Evolutionary conservation across 1,284 basidiomycete genomes (phyloP).

Genomic region (Boletellus deceptivus): DNA sequence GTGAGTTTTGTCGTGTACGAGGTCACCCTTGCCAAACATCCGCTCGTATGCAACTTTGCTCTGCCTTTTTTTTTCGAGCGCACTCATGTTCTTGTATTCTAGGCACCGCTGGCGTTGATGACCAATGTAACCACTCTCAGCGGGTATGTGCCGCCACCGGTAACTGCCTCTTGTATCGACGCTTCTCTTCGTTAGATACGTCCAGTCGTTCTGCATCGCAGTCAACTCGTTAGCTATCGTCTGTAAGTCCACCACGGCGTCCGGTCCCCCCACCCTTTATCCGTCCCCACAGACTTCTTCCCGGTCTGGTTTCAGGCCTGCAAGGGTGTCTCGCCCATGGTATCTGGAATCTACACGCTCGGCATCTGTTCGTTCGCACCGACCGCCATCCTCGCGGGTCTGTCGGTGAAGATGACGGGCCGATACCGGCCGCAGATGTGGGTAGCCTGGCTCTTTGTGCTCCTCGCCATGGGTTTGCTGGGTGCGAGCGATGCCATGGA

Average conservation of each 20-base stretch:
- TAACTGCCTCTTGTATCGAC: background rate
- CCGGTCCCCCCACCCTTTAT: background rate
- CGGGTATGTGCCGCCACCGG: constrained; percentile 8
- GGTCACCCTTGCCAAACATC: constrained; percentile 9
- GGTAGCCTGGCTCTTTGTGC: constrained; percentile 9
- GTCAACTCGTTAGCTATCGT: constrained; percentile 4
- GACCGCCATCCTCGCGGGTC: constrained; percentile 3
- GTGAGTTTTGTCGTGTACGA: constrained; percentile 14
- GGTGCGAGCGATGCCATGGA: background rate
- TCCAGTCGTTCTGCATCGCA: constrained; percentile 19
- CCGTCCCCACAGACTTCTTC: constrained; percentile 11
- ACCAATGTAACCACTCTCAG: constrained; percentile 15
- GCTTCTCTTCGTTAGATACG: constrained; percentile 9
- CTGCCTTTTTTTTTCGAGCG: background rate
- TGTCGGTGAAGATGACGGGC: constrained; percentile 11
- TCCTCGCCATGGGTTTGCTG: constrained; percentile 12
- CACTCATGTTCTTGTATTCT: background rate
- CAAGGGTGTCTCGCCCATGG: constrained; percentile 7
- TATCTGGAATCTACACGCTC: constrained; percentile 18
- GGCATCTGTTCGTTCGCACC: constrained; percentile 14
- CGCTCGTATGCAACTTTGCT: constrained; percentile 6
- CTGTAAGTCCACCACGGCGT: constrained; percentile 9
- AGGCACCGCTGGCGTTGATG: constrained; percentile 17
- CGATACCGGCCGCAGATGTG: constrained; percentile 20
- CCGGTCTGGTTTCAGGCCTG: constrained; percentile 23